These are phyloP conservation scores for Pezicula neosporulosa DNA, from an alignment of 2,329 filamentous ascomycete species.

Conservation along the genomic window DNA sequence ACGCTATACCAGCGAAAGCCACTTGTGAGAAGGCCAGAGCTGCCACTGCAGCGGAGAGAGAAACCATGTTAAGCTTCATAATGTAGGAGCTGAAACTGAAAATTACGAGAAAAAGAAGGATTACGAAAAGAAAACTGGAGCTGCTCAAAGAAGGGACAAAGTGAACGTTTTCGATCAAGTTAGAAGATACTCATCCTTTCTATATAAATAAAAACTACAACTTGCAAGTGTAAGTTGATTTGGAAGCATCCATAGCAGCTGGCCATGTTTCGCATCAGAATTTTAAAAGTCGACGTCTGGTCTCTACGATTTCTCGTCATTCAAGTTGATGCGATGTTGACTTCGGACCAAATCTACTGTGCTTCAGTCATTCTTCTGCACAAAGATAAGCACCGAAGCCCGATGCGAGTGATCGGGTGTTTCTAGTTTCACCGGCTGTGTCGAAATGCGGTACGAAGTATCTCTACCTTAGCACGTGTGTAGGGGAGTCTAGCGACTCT, in stretches of 20 bases:
- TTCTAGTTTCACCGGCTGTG: background rate
- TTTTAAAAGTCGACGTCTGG: no score
- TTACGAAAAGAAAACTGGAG: background rate
- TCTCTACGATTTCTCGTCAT: no score
- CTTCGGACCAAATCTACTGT: no score
- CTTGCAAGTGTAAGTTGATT: no score
- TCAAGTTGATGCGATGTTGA: background rate
- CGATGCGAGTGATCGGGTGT: background rate
- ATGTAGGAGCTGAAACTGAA: background rate
- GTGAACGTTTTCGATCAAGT: no score
- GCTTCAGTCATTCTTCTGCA: background rate
- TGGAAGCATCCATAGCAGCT: no score
- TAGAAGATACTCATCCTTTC: no score
- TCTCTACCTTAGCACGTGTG: no score
- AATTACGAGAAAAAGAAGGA: slow-evolving; percentile 1
- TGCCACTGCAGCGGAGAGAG: slow-evolving; percentile 3
- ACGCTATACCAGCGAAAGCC: background rate
- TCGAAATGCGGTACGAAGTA: background rate
- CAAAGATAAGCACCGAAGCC: background rate
- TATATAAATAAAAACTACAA: no score
- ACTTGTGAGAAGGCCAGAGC: background rate
- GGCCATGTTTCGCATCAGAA: no score
- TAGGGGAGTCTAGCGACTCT: no score
- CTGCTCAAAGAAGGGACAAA: background rate
- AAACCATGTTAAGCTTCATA: slow-evolving; percentile 3